Base-by-base conservation (phyloP, 2,329 filamentous ascomycete species). In the Hypocreales sp. region DNA sequence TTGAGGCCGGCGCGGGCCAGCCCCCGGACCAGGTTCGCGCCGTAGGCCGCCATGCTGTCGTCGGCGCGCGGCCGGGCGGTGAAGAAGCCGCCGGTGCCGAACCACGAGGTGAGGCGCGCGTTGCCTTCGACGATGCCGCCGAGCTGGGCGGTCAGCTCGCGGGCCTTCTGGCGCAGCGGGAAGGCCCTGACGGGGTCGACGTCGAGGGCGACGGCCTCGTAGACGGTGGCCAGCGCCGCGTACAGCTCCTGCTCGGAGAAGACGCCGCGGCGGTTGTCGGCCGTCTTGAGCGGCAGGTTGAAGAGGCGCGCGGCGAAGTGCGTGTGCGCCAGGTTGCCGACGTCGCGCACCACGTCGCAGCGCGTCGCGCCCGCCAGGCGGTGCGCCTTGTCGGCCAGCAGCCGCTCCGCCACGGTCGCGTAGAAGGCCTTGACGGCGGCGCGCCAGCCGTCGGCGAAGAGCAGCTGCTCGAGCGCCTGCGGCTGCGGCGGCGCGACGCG, bases 271-370 rank as follows among this genome's bases (percentile, higher is more conserved):
- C 70, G 67, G 27, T 71, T 66, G 8, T 68, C 56, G 3, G 49
- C 45, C 0, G 68, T 73, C 54, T 80, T 79, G 21, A 83, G 55
- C 0, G 78, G 75, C 4, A 82, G 53, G 26, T 71, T 68, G 44
- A 80, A 78, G 14, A 61, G 58, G 5, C 64, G 61, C 3, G 75
- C 58, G 0, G 67, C 70, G 22, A 79, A 80, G 38, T 70, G 60
- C 4, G 73, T 67, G 5, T 76, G 74, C 0, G 62, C 65, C 15
- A 79, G 51, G 42, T 82, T 82, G 15, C 69, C 74, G 1, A 82
- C 65, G 30, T 81, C 73, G 15, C 73, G 67, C 8, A 81, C 56
- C 4, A 86, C 60, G 39, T 90, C 81, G 22, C 83, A 65, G 44
- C 81, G 74, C 4, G 59, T 65, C 29, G 39, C 44, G 1, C 47